Percentiles rank a stretch among this genome's conserved stretches.
These are phyloP conservation scores for Neonectria neomacrospora DNA, from an alignment of 2,329 filamentous ascomycete genomes.

Conservation along the genomic window DNA sequence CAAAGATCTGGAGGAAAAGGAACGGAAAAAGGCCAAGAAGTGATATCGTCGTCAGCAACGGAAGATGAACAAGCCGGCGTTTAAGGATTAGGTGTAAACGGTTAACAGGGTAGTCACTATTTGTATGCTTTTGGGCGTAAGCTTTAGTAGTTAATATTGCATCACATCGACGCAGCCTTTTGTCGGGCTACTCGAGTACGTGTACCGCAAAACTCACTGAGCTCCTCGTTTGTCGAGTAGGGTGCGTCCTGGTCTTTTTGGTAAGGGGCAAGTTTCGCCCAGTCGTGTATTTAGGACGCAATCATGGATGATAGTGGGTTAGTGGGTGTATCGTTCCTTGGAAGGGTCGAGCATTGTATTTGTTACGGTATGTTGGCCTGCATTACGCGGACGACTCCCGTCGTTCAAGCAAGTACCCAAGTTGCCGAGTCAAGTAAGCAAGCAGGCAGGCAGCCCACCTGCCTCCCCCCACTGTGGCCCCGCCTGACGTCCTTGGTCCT, in stretches of 20 bases:
- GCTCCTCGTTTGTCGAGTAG: background rate
- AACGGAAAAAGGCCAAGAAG: background rate
- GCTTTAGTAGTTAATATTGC: background rate
- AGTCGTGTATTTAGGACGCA: background rate
- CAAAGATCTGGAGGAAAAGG: constrained; percentile 40
- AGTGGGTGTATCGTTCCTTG: background rate
- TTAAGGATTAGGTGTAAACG: background rate
- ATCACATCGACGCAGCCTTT: background rate
- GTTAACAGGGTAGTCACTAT: background rate
- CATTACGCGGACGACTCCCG: background rate
- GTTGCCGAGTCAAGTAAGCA: background rate
- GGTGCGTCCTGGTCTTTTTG: no score
- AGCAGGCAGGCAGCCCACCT: background rate
- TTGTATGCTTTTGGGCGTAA: background rate
- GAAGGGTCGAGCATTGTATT: background rate
- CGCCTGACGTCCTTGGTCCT: constrained; percentile 32
- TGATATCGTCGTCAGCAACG: background rate
- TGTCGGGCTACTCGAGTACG: background rate
- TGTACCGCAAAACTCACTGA: background rate
- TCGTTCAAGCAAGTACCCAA: background rate
- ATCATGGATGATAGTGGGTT: background rate
- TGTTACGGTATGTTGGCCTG: background rate
- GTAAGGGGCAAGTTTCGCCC: no score
- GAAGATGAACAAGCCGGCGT: background rate
- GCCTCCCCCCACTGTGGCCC: constrained; percentile 15